Evolutionary conservation across 2,329 filamentous ascomycete genomes (phyloP), one percentile per base, ranked within the genome.

Genomic region (Venturia aucupariae): DNA sequence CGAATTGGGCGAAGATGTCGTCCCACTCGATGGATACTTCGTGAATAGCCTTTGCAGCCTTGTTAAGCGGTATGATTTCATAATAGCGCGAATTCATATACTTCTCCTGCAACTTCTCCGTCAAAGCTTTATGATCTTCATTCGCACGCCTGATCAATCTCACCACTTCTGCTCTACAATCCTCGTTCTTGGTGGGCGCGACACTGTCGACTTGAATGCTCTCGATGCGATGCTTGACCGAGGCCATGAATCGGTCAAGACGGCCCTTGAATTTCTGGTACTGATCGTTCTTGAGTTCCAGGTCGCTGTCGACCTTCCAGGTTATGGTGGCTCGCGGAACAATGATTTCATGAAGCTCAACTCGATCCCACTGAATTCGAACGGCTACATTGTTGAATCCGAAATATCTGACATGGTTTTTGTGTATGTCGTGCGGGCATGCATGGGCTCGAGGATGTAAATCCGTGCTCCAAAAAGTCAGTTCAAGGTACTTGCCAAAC

Each of bases 61-160:
- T 84, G 70, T 97, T 99, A 67, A 99, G 83, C 0, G 95, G 94
- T 61, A 97, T 92, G 64, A 97, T 88, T 75, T 99, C 94, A 78
- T 96, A 99, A 73, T 97, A 97, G 72, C 91, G 92, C 2, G 92
- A 96, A 68, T 87, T 87, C 78, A 94, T 92, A 72, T 99, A 99
- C 67, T 90, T 90, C 41, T 92, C 87, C 73, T 97, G 92, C 11
- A 99, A 80, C 67, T 90, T 90, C 62, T 84, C 84, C 61, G 92
- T 81, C 62, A 97, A 80, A 63, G 83, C 81, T 4, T 83, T 79
- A 69, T 96, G 89, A 67, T 99, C 93, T 44, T 96, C 91, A 66
- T 92, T 89, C 0, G 90, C 90, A 68, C 88, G 90, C 71, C 88
- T 90, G 42, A 82, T 85, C 61, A 99, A 78, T 57, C 81, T 80